phyloP scores from a whole-genome alignment of 768 basidiomycete genomes.

The Coprinellus aureogranulatus region DNA sequence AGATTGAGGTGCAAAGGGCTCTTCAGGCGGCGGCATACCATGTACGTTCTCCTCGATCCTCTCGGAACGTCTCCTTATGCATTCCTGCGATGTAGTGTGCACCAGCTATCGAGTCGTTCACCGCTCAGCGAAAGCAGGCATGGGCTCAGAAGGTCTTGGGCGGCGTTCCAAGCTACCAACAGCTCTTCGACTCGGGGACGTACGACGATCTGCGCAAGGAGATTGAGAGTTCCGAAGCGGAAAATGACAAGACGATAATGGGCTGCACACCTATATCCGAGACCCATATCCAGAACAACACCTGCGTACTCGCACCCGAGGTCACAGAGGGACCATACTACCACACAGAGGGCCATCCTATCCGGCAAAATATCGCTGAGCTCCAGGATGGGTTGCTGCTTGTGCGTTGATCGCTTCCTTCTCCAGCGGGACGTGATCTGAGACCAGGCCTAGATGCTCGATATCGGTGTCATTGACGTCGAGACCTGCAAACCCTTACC shows the following conservation, averaged over 20 bases:
- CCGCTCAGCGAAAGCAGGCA: conserved; percentile 45
- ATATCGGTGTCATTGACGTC: conserved; percentile 58
- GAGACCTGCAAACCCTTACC: conserved; percentile 55
- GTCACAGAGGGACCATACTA: conserved; percentile 58
- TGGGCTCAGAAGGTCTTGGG: conserved; percentile 48
- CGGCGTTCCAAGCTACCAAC: conserved; percentile 35
- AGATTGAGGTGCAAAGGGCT: conserved; percentile 46
- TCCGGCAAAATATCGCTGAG: conserved; percentile 56
- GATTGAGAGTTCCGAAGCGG: conserved; percentile 14
- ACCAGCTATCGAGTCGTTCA: conserved; percentile 50
- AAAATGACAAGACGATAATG: conserved; percentile 35
- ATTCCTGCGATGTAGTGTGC: conserved; percentile 40
- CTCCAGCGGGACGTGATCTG: background rate
- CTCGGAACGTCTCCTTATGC: background rate
- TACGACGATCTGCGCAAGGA: conserved; percentile 32
- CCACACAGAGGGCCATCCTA: conserved; percentile 46
- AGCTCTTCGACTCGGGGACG: conserved; percentile 40
- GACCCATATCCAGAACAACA: conserved; percentile 51
- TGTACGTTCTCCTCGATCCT: conserved; percentile 28
- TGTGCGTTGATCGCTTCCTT: conserved; percentile 25
- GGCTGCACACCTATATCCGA: conserved; percentile 46
- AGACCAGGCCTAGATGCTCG: conserved; percentile 35
- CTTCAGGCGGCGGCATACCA: conserved; percentile 54
- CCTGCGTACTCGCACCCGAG: conserved; percentile 52
- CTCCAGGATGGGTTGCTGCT: conserved; percentile 48